Conservation (phyloP, 2,329 filamentous ascomycete species). For the Colletotrichum lentis region DNA sequence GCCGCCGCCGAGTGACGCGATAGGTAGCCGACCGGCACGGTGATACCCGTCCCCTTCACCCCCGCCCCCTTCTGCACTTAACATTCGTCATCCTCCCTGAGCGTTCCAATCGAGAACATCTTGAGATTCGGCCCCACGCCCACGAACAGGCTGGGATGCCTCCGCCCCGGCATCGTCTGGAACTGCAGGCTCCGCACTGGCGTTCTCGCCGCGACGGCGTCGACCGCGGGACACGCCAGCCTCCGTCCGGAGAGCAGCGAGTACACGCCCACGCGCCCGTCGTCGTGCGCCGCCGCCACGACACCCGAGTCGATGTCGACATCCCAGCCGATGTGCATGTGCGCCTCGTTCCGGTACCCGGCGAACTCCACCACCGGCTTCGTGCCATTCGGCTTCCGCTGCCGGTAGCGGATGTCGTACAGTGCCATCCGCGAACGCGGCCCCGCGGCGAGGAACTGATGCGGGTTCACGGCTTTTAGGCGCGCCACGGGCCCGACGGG, state of each 20-base stretch:
- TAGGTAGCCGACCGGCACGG: no score
- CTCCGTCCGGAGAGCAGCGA: conserved; percentile 56
- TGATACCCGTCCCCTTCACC: no score
- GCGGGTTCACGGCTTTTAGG: conserved; percentile 56
- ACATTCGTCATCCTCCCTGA: conserved; percentile 47
- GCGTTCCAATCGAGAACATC: conserved; percentile 56
- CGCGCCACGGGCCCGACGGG: conserved; percentile 58
- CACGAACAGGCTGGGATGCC: conserved; percentile 57
- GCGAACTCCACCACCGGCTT: conserved; percentile 58
- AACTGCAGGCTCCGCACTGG: conserved; percentile 58
- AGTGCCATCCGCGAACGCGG: conserved; percentile 59
- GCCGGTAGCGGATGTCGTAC: conserved; percentile 63
- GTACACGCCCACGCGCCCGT: conserved; percentile 58
- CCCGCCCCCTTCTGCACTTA: background rate
- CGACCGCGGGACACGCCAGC: conserved; percentile 46
- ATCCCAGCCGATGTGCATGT: conserved; percentile 61
- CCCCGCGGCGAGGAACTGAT: conserved; percentile 64
- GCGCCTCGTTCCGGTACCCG: conserved; percentile 59
- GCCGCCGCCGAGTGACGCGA: background rate
- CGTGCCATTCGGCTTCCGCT: conserved; percentile 38
- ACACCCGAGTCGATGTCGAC: conserved; percentile 56
- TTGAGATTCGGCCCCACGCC: conserved; percentile 49
- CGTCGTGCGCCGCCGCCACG: conserved; percentile 63
- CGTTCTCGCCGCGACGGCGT: conserved; percentile 38
- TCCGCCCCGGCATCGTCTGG: conserved; percentile 54